Conservation (phyloP, 1,139 yeast genomes). For the Nakaseomyces glabratus region DNA sequence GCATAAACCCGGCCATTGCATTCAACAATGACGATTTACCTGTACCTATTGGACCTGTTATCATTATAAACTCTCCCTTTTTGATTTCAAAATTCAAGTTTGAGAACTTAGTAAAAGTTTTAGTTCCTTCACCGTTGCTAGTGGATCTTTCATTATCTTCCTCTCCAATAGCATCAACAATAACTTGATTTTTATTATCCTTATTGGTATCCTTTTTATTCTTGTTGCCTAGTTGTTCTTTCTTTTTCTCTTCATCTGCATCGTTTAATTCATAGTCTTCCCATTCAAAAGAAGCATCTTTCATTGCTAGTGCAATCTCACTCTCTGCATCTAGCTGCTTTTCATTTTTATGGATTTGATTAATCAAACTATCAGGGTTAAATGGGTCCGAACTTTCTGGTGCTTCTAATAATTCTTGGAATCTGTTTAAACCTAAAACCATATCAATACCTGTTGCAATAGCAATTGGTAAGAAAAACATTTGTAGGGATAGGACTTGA, state of each 20-base stretch:
- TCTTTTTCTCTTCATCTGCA: conserved; percentile 25
- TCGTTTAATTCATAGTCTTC: conserved; percentile 38
- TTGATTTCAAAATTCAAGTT: conserved; percentile 34
- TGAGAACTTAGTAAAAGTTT: conserved; percentile 36
- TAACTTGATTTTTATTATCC: conserved; percentile 20
- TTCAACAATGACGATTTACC: conserved; percentile 42
- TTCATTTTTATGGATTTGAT: conserved; percentile 5
- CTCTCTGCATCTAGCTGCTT: conserved; percentile 2
- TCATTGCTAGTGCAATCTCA: conserved; percentile 39
- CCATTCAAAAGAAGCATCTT: conserved; percentile 61
- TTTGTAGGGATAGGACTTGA: conserved; percentile 61
- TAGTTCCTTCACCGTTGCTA: conserved; percentile 11
- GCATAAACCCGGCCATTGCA: conserved; percentile 46
- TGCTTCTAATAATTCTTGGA: conserved; percentile 46
- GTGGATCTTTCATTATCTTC: conserved; percentile 4
- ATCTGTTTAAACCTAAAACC: conserved; percentile 51
- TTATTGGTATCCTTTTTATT: conserved; percentile 17
- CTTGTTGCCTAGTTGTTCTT: conserved; percentile 18
- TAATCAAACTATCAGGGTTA: conserved; percentile 26
- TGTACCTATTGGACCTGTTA: conserved; percentile 44
- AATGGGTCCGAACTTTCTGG: conserved; percentile 24
- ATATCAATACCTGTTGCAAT: conserved; percentile 55
- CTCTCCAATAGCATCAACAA: conserved; percentile 18
- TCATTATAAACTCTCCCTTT: conserved; percentile 39
- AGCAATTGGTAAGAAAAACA: conserved; percentile 58